Conservation (phyloP, 441 rosid species). For the Breynia disticha region DNA sequence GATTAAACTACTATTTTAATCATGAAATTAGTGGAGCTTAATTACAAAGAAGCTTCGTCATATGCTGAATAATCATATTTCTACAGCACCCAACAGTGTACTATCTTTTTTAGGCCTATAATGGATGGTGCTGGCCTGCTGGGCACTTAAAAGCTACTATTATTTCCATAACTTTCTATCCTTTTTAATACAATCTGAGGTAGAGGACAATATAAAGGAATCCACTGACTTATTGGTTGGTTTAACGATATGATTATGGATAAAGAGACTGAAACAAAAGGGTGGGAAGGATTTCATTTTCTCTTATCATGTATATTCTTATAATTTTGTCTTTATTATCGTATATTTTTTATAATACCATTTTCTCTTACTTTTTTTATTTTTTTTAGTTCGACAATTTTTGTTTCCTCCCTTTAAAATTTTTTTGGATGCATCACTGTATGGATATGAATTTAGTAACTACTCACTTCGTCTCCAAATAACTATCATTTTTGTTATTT, state of each 20-base stretch:
- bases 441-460: no score
- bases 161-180: slow-evolving; percentile 3
- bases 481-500: no score
- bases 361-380: no score
- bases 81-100: slow-evolving; percentile 24
- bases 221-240: slow-evolving; percentile 37
- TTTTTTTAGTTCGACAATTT: no score
- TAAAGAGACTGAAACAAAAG: slow-evolving; percentile 15
- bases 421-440: no score
- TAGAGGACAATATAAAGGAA: slow-evolving; percentile 32
- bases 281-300: neutral
- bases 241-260: slow-evolving; percentile 22
- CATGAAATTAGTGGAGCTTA: slow-evolving; percentile 32
- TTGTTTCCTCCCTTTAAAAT: no score
- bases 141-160: slow-evolving; percentile 23
- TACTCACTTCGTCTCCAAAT: no score
- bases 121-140: slow-evolving; percentile 41
- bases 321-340: no score
- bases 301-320: no score
- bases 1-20: slow-evolving; percentile 2
- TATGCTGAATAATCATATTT: slow-evolving; percentile 40
- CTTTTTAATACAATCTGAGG: slow-evolving; percentile 13
- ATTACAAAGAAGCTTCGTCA: slow-evolving; percentile 39
- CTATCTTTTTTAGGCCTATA: slow-evolving; percentile 16
- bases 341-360: no score